phyloP scores from a whole-genome alignment of 2,329 filamentous ascomycete species.

The Gliomastix tumulicola region DNA sequence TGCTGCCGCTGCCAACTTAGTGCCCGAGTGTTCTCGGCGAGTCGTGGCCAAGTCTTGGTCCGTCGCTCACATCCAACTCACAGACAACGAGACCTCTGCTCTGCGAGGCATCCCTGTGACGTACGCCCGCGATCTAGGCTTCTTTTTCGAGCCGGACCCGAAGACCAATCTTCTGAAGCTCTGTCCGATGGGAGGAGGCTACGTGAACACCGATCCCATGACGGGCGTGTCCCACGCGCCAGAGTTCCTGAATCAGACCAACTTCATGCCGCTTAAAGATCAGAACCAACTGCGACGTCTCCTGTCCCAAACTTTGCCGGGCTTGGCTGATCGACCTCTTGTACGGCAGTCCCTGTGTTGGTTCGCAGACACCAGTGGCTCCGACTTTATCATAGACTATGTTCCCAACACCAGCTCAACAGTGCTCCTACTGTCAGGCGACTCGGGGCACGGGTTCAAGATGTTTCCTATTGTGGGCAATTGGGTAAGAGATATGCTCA shows the following conservation, averaged over 20 bases:
- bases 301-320: conserved; percentile 43
- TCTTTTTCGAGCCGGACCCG: conserved; percentile 59
- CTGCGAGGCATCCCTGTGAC: conserved; percentile 53
- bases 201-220: conserved; percentile 34
- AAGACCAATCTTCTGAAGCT: conserved; percentile 52
- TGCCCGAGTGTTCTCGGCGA: conserved; percentile 41
- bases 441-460: conserved; percentile 58
- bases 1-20: conserved; percentile 35
- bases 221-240: conserved; percentile 16
- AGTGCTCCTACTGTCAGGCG: conserved; percentile 45
- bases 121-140: conserved; percentile 54
- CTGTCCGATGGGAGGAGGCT: conserved; percentile 51
- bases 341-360: conserved; percentile 51
- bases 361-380: conserved; percentile 55
- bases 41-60: conserved; percentile 52
- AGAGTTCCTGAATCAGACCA: conserved; percentile 22
- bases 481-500: conserved; percentile 43
- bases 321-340: conserved; percentile 45
- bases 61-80: conserved; percentile 52
- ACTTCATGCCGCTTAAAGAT: conserved; percentile 45
- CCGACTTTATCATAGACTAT: conserved; percentile 54
- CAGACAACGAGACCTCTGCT: conserved; percentile 40
- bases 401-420: conserved; percentile 38
- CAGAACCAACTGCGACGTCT: conserved; percentile 44
- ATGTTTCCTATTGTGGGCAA: conserved; percentile 50